Evolutionary conservation across 2,329 filamentous ascomycete species (phyloP), one percentile per base, ranked within the genome.

Genomic region (Arthrobotrys pseudoclavata): DNA sequence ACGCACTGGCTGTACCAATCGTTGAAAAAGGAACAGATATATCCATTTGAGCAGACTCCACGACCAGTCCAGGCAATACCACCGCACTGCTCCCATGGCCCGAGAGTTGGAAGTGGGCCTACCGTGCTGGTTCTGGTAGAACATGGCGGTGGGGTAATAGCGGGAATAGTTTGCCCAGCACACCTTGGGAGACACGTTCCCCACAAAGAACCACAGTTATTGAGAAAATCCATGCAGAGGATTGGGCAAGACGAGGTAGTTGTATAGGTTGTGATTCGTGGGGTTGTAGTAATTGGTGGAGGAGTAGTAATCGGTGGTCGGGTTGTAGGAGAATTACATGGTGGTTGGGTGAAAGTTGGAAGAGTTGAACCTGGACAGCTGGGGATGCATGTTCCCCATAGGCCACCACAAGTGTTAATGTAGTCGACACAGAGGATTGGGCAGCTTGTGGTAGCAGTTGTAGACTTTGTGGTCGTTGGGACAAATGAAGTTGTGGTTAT

Each of bases 151-250:
- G 24, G 22, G 1, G 57, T 60, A 31, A 60, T 18, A 13, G 53
- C 24, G 12, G 53, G 42, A 1, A 53, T 20, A 45, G 67, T 45
- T 7, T 52, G 26, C 0, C 67, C 67, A 9, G 29, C 6, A 13
- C 67, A 70, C n/a, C 53, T 70, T 29, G 40, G 67, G 45, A 62
- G 29, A 42, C 67, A 70, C 4, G 67, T 70, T 52, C 67, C 67
- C 67, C 67, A 70, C 1, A 62, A 13, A 40, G 5, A 40, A 22
- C 67, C 67, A 12, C 67, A 69, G 18, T 15, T 45, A 15, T 62
- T 69, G 2, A 52, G 7, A 6, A 29, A 52, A 9, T 69, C 67
- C 20, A 57, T 20, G 37, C 64, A 68, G 22, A 68, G 24, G 1
- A 9, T 66, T 18, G 47, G 62, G 20, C 62, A 66, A 3, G 62